A percentile compares a stretch with the other conserved stretches of the same genome.
Conservation (phyloP, 805 yeast genomes). For the Lachancea mirantina region DNA sequence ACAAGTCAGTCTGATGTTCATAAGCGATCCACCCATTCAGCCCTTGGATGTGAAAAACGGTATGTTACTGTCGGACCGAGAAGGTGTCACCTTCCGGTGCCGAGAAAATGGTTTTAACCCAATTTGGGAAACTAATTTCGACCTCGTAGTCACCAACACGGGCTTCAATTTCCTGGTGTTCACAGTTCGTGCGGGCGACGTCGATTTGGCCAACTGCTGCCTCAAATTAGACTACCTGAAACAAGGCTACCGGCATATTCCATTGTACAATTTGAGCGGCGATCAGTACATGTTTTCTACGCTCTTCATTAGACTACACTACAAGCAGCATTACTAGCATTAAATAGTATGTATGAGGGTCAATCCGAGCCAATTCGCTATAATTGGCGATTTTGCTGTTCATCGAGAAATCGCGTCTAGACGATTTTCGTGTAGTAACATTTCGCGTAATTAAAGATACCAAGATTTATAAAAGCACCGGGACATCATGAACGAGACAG, state of each 20-base stretch:
- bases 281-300: slow-evolving; percentile 65
- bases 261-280: slow-evolving; percentile 70
- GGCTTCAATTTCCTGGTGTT: slow-evolving; percentile 52
- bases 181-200: slow-evolving; percentile 39
- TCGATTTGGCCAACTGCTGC: slow-evolving; percentile 51
- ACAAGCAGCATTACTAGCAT: too few relatives aligned
- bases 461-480: too few relatives aligned
- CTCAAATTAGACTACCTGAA: slow-evolving; percentile 56
- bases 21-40: slow-evolving; percentile 11
- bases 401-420: neutral
- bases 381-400: neutral
- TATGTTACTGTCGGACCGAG: slow-evolving; percentile 9
- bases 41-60: slow-evolving; percentile 24
- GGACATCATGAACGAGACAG: too few relatives aligned
- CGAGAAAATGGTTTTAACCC: slow-evolving; percentile 83
- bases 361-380: neutral
- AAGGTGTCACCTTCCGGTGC: slow-evolving; percentile 30
- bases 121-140: slow-evolving; percentile 57
- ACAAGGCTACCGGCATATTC: slow-evolving; percentile 77
- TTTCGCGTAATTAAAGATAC: too few relatives aligned
- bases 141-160: slow-evolving; percentile 34
- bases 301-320: slow-evolving; percentile 34
- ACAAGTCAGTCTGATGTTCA: slow-evolving; percentile 17
- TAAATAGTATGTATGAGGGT: neutral
- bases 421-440: too few relatives aligned